Conservation (phyloP, 169 alveolate species). For the Pseudocohnilembus persalinus region DNA sequence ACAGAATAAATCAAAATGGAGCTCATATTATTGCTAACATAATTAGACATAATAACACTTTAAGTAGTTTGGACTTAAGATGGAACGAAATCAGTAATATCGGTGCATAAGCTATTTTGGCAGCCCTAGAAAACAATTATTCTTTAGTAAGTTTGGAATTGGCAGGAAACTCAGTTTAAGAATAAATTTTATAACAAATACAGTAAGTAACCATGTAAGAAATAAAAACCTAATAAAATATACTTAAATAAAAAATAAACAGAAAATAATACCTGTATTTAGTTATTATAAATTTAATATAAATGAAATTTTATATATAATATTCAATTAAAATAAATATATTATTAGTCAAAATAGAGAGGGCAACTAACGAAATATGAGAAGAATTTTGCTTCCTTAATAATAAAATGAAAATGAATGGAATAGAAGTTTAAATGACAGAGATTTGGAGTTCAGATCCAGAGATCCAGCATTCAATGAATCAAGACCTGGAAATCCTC, state of each 20-base stretch:
- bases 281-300: too few relatives aligned
- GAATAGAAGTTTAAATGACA: conserved; percentile 7
- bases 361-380: neutral
- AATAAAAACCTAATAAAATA: too few relatives aligned
- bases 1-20: conserved; percentile 21
- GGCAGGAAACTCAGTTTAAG: conserved; percentile 17
- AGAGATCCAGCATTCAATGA: too few relatives aligned
- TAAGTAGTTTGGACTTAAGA: conserved; percentile 14
- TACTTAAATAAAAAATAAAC: too few relatives aligned
- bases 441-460: conserved; percentile 7
- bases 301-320: too few relatives aligned
- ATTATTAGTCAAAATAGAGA: conserved; percentile 7
- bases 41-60: conserved; percentile 8
- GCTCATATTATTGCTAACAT: conserved; percentile 21
- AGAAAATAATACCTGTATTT: neutral
- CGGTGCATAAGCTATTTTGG: conserved; percentile 13
- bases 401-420: neutral
- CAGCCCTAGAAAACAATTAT: neutral
- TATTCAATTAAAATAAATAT: too few relatives aligned
- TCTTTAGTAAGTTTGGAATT: conserved; percentile 9
- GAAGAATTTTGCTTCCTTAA: neutral
- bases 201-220: neutral
- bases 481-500: neutral
- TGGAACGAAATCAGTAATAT: conserved; percentile 23
- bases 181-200: conserved; percentile 12